Evolutionary conservation across 352 stramenopile genomes (phyloP), one percentile per base, ranked within the genome.

Genomic region (Phytophthora cryptogea): DNA sequence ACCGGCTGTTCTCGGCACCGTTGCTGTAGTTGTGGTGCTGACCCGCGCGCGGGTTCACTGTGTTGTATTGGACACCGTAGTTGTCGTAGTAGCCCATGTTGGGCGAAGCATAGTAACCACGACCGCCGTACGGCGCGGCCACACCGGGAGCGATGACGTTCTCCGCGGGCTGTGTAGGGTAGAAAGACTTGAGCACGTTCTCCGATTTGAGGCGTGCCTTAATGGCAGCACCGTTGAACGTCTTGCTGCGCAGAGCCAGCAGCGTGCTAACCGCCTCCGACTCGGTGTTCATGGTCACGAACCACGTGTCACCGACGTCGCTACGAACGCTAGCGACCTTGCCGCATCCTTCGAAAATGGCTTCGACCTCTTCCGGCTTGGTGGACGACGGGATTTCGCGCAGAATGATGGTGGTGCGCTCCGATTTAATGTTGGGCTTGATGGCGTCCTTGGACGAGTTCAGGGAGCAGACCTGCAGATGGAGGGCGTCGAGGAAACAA

Each of bases 261-360:
- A 97, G 74, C 59, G 88, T 97, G 35, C 66, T 74, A 5, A 96
- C 83, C 6, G 91, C 91, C 16, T 92, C 89, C 7, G 94, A 78
- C 51, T 97, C 91, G n/a, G 82, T 88, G 39, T 77, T 78, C 78
- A 97, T 92, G 13, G 80, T 92, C 41, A 97, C 88, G 55, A 97
- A 97, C 91, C 91, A 97, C 61, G 91, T 97, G 78, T 97, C 90
- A 9, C 90, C 91, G 20, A 97, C 89, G 63, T 97, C 91, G 67
- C 90, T 97, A 42, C 90, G 85, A 35, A 97, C 83, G 55, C 63
- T 90, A n/a, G 71, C 74, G 59, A 93, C 86, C 16, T 82, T 63
- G 16, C 83, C 87, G 56, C 84, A 89, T 30, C 71, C 86, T 0
- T 84, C 65, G 47, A 97, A 97, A 54, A 97, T 86, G 39, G 89